Percentiles rank a stretch among this genome's conserved stretches.
These are phyloP conservation scores for Camillea tinctor DNA, from an alignment of 2,329 filamentous ascomycete species.

Conservation along the genomic window DNA sequence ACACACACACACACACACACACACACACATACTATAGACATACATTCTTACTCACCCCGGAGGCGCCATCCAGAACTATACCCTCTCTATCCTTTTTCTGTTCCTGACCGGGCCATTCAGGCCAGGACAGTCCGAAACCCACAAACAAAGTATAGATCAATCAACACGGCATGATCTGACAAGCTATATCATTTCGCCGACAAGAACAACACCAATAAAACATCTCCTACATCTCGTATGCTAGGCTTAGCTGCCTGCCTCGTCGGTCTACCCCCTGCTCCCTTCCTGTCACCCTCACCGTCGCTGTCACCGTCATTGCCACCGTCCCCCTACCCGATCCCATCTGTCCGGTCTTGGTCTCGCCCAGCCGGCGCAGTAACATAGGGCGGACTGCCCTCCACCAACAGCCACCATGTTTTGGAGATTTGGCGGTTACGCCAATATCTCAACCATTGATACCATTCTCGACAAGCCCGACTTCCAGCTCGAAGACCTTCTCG, in stretches of 20 bases:
- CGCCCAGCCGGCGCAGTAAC: slow-evolving; percentile 23
- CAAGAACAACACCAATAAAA: not conserved
- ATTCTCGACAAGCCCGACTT: slow-evolving; percentile 97
- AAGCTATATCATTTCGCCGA: not conserved
- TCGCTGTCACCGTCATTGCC: too few relatives aligned
- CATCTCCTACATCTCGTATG: slow-evolving; percentile 2
- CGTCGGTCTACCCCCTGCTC: not conserved
- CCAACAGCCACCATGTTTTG: slow-evolving; percentile 82
- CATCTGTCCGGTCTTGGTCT: slow-evolving; percentile 15
- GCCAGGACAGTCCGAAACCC: not conserved
- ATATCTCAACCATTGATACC: slow-evolving; percentile 92
- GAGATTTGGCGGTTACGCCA: slow-evolving; percentile 98
- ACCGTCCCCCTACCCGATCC: not conserved
- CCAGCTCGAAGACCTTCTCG: slow-evolving; percentile 90
- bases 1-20: not conserved
- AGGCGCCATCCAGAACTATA: not conserved
- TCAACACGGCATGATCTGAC: not conserved
- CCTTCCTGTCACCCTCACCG: not conserved
- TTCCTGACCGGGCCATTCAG: not conserved
- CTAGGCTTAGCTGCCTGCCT: not conserved
- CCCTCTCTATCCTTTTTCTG: too few relatives aligned
- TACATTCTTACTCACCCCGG: not conserved
- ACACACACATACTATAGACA: not conserved
- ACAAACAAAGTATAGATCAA: not conserved
- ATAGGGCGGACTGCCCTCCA: slow-evolving; percentile 17